phyloP scores from a whole-genome alignment of 129 eudicot species.

The Lonicera japonica region DNA sequence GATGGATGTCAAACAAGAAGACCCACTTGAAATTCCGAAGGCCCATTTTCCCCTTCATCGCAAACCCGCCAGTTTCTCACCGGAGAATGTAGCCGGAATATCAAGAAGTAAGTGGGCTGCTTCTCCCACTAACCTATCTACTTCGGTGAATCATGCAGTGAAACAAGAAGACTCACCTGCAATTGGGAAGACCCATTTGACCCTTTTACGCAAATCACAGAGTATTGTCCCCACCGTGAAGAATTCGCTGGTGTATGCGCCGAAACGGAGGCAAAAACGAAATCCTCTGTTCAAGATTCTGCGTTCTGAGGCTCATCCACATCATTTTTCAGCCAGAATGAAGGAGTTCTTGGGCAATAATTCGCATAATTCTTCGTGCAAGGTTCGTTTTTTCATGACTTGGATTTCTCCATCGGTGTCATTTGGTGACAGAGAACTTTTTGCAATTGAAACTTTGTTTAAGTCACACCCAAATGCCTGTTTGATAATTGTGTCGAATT shows the following conservation, averaged over 20 bases:
- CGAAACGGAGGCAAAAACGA: slow-evolving; percentile 8
- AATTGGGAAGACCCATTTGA: too few relatives aligned
- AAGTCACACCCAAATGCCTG: slow-evolving; percentile 77
- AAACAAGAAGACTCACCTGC: slow-evolving; percentile 30
- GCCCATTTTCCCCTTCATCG: slow-evolving; percentile 34
- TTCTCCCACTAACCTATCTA: slow-evolving; percentile 14
- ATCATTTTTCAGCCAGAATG: slow-evolving; percentile 36
- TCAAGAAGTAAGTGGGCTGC: slow-evolving; percentile 13
- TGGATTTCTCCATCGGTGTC: slow-evolving; percentile 78
- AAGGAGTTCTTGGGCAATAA: slow-evolving; percentile 31
- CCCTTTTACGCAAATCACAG: slow-evolving; percentile 41
- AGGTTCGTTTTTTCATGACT: slow-evolving; percentile 84
- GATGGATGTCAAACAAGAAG: neutral
- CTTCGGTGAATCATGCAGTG: slow-evolving; percentile 21
- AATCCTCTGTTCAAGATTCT: slow-evolving; percentile 19
- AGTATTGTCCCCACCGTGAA: slow-evolving; percentile 19
- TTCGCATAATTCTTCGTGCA: slow-evolving; percentile 34
- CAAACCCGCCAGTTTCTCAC: slow-evolving; percentile 9
- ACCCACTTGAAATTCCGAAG: slow-evolving; percentile 17
- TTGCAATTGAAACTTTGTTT: slow-evolving; percentile 55
- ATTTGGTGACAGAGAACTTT: slow-evolving; percentile 54
- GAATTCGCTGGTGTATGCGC: neutral
- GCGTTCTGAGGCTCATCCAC: slow-evolving; percentile 10
- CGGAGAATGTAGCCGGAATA: slow-evolving; percentile 38
- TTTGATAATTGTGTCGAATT: slow-evolving; percentile 58